A percentile compares a stretch with the other conserved stretches of the same genome.
Conservation (phyloP, 2,329 filamentous ascomycete genomes). For the Penicillium expansum region DNA sequence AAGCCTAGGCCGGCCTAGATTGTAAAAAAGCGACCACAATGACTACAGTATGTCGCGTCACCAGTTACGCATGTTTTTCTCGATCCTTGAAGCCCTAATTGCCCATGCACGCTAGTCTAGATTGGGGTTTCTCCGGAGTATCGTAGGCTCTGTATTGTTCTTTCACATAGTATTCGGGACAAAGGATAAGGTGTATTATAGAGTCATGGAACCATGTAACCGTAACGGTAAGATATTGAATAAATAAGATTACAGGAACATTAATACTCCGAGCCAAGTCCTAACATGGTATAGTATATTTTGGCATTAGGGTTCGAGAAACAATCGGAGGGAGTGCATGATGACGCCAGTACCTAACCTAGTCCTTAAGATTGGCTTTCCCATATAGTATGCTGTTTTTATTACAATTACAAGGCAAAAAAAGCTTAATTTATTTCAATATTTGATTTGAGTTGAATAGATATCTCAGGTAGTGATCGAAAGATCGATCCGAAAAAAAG, state of each 20-base stretch:
- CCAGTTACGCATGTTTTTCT: background rate
- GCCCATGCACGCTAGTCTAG: background rate
- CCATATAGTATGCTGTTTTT: background rate
- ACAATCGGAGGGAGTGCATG: background rate
- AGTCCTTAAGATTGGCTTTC: background rate
- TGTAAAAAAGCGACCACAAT: too few relatives aligned
- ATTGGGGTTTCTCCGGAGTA: background rate
- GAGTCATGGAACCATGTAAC: too few relatives aligned
- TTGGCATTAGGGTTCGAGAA: background rate
- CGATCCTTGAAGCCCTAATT: background rate
- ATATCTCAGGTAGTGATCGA: constrained; percentile 8
- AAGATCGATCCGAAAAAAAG: constrained; percentile 5
- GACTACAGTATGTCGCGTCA: background rate
- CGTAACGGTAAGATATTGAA: too few relatives aligned
- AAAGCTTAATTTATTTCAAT: background rate
- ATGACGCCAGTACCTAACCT: background rate
- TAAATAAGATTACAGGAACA: background rate
- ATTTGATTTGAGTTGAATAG: constrained; percentile 1
- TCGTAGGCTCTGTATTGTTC: background rate
- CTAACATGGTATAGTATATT: background rate
- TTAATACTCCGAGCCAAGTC: background rate
- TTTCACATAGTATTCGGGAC: background rate
- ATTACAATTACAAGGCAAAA: background rate
- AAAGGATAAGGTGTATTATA: background rate
- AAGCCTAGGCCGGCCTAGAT: too few relatives aligned